A percentile compares a stretch with the other conserved stretches of the same genome.
Evolutionary conservation across 345 rosid species (phyloP).

Genomic region (Rhizophora apiculata): DNA sequence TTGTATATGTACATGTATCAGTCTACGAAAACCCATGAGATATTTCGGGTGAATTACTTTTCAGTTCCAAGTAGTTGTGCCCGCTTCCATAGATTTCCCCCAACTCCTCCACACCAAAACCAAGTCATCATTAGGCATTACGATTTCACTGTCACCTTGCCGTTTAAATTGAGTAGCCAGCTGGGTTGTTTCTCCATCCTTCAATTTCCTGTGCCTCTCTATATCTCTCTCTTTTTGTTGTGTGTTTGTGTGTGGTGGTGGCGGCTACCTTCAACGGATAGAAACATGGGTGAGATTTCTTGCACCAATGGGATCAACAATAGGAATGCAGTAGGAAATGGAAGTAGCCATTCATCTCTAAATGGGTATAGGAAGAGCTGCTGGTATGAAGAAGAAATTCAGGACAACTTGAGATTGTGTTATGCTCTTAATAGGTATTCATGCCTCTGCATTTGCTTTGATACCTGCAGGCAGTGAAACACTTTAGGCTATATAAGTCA

Average conservation of each 20-base stretch:
- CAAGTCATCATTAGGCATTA: slow-evolving; percentile 31
- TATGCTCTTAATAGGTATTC: slow-evolving; percentile 62
- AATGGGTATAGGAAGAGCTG: slow-evolving; percentile 60
- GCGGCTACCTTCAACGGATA: background rate
- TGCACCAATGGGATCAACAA: slow-evolving; percentile 33
- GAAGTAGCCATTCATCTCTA: slow-evolving; percentile 27
- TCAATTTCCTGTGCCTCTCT: background rate
- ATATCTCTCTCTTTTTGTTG: background rate
- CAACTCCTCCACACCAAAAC: slow-evolving; percentile 20
- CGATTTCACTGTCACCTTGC: slow-evolving; percentile 21
- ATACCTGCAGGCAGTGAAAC: too few species aligned
- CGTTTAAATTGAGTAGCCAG: slow-evolving; percentile 26
- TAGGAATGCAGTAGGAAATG: slow-evolving; percentile 33
- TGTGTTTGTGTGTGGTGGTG: background rate
- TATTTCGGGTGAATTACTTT: slow-evolving; percentile 6
- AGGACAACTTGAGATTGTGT: slow-evolving; percentile 59
- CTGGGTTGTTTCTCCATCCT: slow-evolving; percentile 14
- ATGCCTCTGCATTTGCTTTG: too few species aligned
- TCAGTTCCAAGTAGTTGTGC: background rate
- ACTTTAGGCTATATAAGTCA: too few species aligned
- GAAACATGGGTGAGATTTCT: slow-evolving; percentile 49
- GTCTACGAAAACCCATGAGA: slow-evolving; percentile 25
- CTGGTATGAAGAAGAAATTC: slow-evolving; percentile 71
- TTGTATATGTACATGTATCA: background rate
- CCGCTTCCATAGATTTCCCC: slow-evolving; percentile 28